These are phyloP conservation scores for Yamadazyma epiphylla DNA, from an alignment of 1,139 yeast species.

Conservation along the genomic window DNA sequence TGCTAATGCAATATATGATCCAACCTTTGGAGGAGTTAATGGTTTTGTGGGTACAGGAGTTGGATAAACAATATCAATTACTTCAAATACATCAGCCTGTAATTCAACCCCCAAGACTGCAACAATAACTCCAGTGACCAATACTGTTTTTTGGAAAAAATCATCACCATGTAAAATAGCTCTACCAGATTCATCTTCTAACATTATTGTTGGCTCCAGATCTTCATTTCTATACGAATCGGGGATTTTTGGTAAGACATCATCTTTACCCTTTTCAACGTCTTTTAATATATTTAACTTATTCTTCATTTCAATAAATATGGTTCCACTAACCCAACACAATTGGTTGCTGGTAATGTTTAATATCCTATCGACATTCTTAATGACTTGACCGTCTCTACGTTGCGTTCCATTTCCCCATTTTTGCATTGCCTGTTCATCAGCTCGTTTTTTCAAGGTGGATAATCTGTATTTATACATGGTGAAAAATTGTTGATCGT, in stretches of 20 bases:
- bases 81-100: slow-evolving; percentile 79
- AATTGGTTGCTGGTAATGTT: slow-evolving; percentile 69
- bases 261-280: slow-evolving; percentile 59
- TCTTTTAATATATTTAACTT: slow-evolving; percentile 85
- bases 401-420: slow-evolving; percentile 46
- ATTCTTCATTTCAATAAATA: slow-evolving; percentile 77
- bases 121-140: slow-evolving; percentile 85
- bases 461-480: slow-evolving; percentile 66
- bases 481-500: slow-evolving; percentile 68
- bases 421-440: slow-evolving; percentile 36
- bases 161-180: slow-evolving; percentile 68
- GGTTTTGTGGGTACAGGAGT: slow-evolving; percentile 55
- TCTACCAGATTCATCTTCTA: slow-evolving; percentile 94
- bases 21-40: slow-evolving; percentile 9
- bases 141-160: slow-evolving; percentile 38
- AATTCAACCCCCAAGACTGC: slow-evolving; percentile 86
- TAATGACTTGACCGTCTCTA: slow-evolving; percentile 31
- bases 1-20: slow-evolving; percentile 48
- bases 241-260: slow-evolving; percentile 40
- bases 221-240: slow-evolving; percentile 22
- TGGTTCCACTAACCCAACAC: slow-evolving; percentile 89
- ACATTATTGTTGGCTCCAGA: slow-evolving; percentile 51
- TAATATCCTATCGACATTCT: slow-evolving; percentile 59
- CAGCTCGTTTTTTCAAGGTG: slow-evolving; percentile 51
- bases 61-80: slow-evolving; percentile 77